Evolutionary conservation across 495 filamentous ascomycete species (phyloP), one percentile per base, ranked within the genome.

Genomic region (Clohesyomyces aquaticus): DNA sequence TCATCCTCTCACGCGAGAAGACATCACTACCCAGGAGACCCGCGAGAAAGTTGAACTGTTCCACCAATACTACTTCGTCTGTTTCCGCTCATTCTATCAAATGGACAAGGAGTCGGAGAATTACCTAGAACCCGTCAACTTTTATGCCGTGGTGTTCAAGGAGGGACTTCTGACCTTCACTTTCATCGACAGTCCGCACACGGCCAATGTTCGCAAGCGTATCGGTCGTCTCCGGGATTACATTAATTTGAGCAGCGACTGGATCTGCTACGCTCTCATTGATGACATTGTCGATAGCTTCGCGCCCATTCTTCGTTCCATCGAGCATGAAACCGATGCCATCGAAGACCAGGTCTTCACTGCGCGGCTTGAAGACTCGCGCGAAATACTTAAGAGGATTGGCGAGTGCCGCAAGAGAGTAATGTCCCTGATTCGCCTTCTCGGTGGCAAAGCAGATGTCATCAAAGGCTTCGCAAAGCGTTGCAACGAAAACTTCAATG

Each of bases 1-100:
- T 50, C 93, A 98, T 74, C 93, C 91, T 3, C 74, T 98, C 75
- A 97, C 93, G 10, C 88, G 89, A 18, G 93, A 98, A 76, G 93
- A 98, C 79, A 96, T 98, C 63, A 84, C 87, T 32, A 94, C 88
- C 1, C 91, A 96, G 72, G 93, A 98, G 78, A 87, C 91, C 16
- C 91, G 93, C 22, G 93, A 98, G 78, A 98, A 98, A 78, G 96
- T 98, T 32, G 94, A 98, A 74, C 85, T 98, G 29, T 98, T 98
- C 78, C 88, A 91, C 26, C 88, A 90, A 48, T 98, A 98, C 79
- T 98, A 98, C 72, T 96, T 98, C 71, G 91, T 96, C 53, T 96
- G 90, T 73, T 98, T 98, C 82, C 87, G 93, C 27, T 95, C 91
- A 1, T 98, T 97, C 76, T 88, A 83, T 61, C 91, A 92, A 62